These are phyloP conservation scores for Aphanoascus verrucosus DNA, from an alignment of 2,329 filamentous ascomycete genomes.

Conservation along the genomic window DNA sequence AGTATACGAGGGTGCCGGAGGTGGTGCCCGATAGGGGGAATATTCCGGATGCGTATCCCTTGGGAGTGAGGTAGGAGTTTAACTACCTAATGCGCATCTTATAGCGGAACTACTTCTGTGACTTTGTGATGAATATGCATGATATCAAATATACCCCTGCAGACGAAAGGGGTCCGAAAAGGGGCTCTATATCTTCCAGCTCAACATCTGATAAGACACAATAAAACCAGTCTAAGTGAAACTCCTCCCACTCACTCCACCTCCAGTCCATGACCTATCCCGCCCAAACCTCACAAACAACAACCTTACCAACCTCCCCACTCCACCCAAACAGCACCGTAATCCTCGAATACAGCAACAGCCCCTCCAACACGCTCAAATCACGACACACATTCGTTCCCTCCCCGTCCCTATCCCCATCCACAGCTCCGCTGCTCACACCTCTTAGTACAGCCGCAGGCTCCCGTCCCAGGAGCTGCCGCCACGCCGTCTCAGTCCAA, in stretches of 20 bases:
- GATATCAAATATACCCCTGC: too few species aligned
- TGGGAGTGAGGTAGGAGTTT: slow-evolving; percentile 11
- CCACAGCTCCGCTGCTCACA: neutral
- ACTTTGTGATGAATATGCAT: too few species aligned
- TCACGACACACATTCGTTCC: neutral
- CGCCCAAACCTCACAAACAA: slow-evolving; percentile 14
- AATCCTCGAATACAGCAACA: slow-evolving; percentile 13
- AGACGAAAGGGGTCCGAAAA: too few species aligned
- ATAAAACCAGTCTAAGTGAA: neutral
- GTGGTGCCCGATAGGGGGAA: slow-evolving; percentile 11
- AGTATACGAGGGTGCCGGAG: slow-evolving; percentile 8
- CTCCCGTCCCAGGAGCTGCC: slow-evolving; percentile 36
- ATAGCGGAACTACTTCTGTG: too few species aligned
- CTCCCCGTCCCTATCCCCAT: too few species aligned
- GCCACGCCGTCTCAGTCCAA: slow-evolving; percentile 37
- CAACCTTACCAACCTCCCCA: slow-evolving; percentile 8
- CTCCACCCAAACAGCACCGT: slow-evolving; percentile 16
- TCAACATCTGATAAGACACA: too few species aligned
- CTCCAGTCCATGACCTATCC: neutral
- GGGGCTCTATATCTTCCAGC: too few species aligned
- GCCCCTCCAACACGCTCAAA: slow-evolving; percentile 8
- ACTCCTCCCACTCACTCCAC: neutral
- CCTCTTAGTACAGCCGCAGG: slow-evolving; percentile 26
- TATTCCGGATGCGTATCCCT: slow-evolving; percentile 13
- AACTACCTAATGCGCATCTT: too few species aligned